Evolutionary conservation across 768 basidiomycete genomes (phyloP).

Genomic region (Coprinellus micaceus): DNA sequence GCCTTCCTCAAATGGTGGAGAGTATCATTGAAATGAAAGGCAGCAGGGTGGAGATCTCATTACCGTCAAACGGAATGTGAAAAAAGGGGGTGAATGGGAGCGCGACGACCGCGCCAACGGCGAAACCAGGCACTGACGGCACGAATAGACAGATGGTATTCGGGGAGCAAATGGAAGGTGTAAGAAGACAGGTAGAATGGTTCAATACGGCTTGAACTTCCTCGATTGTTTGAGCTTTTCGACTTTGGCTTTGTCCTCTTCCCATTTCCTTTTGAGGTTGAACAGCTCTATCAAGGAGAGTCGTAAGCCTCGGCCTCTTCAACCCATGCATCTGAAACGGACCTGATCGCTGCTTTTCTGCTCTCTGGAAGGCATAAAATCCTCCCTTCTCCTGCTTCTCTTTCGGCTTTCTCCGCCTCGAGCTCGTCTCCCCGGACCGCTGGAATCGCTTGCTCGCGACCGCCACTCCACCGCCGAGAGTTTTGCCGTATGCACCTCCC

Average conservation of each 20-base stretch:
- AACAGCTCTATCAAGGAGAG: constrained; percentile 47
- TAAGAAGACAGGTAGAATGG: no score
- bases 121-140: no score
- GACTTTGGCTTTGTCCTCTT: constrained; percentile 83
- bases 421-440: constrained; percentile 50
- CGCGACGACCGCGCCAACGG: no score
- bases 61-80: no score
- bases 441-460: constrained; percentile 63
- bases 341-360: constrained; percentile 87
- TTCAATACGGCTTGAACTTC: constrained; percentile 82
- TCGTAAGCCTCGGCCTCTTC: constrained; percentile 5
- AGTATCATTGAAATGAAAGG: no score
- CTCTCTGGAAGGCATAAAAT: constrained; percentile 90
- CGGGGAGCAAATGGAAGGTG: no score
- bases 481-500: constrained; percentile 86
- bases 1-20: no score
- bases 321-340: constrained; percentile 16
- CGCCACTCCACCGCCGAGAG: constrained; percentile 75
- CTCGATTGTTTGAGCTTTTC: constrained; percentile 75
- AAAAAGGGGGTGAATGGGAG: no score
- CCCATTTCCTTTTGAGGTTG: constrained; percentile 79
- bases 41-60: no score
- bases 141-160: no score
- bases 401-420: constrained; percentile 47
- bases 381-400: constrained; percentile 65